Conservation (phyloP, 2,329 filamentous ascomycete species). For the Ophiostoma montium region DNA sequence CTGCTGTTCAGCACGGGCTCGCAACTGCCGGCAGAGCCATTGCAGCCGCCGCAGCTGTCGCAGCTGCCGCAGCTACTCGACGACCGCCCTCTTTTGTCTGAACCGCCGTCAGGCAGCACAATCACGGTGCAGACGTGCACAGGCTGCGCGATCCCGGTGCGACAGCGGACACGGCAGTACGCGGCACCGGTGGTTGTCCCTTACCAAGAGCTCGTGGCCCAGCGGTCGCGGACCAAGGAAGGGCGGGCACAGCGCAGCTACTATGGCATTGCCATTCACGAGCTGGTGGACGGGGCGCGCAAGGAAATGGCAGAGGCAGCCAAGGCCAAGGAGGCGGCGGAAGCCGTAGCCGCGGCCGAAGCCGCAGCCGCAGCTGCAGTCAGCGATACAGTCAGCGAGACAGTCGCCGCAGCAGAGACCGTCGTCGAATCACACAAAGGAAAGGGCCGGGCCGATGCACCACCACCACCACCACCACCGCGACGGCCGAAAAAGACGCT, state of each 20-base stretch:
- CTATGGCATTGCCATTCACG: constrained; percentile 87
- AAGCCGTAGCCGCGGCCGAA: background rate
- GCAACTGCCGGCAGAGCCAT: background rate
- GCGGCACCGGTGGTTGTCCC: constrained; percentile 29
- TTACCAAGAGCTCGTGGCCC: constrained; percentile 54
- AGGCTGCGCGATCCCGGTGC: constrained; percentile 42
- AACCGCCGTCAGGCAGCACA: background rate
- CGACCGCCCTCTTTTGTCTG: background rate
- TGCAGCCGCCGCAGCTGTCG: too few species aligned
- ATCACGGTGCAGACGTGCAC: constrained; percentile 29
- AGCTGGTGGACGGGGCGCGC: constrained; percentile 58
- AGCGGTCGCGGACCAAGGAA: constrained; percentile 50
- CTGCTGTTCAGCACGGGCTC: constrained; percentile 8
- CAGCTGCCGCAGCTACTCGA: background rate
- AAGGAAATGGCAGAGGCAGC: constrained; percentile 33
- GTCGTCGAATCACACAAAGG: background rate
- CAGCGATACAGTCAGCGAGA: too few species aligned
- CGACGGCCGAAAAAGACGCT: constrained; percentile 20
- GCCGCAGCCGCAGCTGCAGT: too few species aligned
- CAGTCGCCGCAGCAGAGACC: too few species aligned
- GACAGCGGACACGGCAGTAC: constrained; percentile 28
- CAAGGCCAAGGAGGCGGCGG: constrained; percentile 25
- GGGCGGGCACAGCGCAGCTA: constrained; percentile 62
- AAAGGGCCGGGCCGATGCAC: background rate
- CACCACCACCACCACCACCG: background rate